Conservation (phyloP, 2,329 filamentous ascomycete species). For the Chrysoporthe austroafricana region DNA sequence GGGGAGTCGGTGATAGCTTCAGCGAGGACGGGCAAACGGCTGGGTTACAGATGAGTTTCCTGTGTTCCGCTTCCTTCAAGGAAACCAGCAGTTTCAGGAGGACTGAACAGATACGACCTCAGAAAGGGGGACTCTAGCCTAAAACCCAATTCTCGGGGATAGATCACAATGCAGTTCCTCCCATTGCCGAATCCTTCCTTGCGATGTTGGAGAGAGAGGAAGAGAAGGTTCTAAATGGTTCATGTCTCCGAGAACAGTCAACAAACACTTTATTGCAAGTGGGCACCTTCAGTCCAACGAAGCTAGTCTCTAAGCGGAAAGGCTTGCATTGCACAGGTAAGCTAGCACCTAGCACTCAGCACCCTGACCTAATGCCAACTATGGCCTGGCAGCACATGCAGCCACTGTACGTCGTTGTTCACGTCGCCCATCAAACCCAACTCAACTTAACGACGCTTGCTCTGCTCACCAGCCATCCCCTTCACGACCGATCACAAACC, state of each 20-base stretch:
- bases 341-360: slow-evolving; percentile 1
- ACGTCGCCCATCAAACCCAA: slow-evolving; percentile 1
- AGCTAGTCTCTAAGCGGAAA: slow-evolving; percentile 7
- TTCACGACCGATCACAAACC: neutral
- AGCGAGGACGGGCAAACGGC: neutral
- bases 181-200: slow-evolving; percentile 2
- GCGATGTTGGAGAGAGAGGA: slow-evolving; percentile 8
- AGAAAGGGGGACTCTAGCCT: slow-evolving; percentile 6
- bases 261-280: slow-evolving; percentile 20
- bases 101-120: slow-evolving; percentile 1
- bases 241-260: slow-evolving; percentile 10
- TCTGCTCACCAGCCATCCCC: neutral
- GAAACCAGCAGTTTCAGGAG: slow-evolving; percentile 4
- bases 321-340: slow-evolving; percentile 4
- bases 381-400: slow-evolving; percentile 5
- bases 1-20: neutral
- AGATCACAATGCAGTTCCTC: slow-evolving; percentile 2
- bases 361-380: slow-evolving; percentile 13
- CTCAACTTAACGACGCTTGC: neutral
- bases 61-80: neutral
- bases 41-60: slow-evolving; percentile 1
- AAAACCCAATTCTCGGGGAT: neutral
- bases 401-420: neutral
- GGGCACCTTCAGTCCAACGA: slow-evolving; percentile 1
- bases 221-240: slow-evolving; percentile 2